Percentiles rank a stretch among this genome's conserved stretches.
phyloP scores from a whole-genome alignment of 805 yeast species.

The Candida piceae region DNA sequence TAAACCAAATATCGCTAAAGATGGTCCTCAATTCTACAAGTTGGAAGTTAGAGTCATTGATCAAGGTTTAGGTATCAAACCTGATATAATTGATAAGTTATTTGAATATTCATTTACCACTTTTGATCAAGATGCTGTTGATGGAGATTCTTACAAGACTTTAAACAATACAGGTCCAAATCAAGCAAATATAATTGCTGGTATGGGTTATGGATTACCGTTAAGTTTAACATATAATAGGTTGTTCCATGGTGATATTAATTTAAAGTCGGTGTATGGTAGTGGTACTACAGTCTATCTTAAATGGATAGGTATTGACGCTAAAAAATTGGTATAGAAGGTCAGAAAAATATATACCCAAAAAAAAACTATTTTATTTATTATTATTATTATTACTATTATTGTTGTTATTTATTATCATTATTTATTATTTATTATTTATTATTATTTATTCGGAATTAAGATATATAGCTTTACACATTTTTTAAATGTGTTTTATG shows the following conservation, averaged over 20 bases:
- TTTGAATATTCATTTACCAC: slow-evolving; percentile 88
- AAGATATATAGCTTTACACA: no score
- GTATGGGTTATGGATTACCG: slow-evolving; percentile 96
- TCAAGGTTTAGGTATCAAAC: slow-evolving; percentile 83
- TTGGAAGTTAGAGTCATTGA: slow-evolving; percentile 78
- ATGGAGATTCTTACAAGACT: slow-evolving; percentile 55
- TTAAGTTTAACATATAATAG: slow-evolving; percentile 71
- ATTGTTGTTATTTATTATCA: no score
- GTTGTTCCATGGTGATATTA: slow-evolving; percentile 65
- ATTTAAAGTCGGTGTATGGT: slow-evolving; percentile 66
- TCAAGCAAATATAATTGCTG: slow-evolving; percentile 62
- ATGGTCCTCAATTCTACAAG: slow-evolving; percentile 21
- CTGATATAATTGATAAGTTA: slow-evolving; percentile 57
- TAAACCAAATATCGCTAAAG: slow-evolving; percentile 20
- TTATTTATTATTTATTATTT: no score
- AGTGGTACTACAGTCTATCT: slow-evolving; percentile 78
- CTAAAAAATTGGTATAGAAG: slow-evolving; percentile 11
- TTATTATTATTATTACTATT: neutral
- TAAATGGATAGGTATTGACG: slow-evolving; percentile 35
- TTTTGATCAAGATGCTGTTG: slow-evolving; percentile 40
- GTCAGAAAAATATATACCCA: no score
- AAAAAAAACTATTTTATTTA: no score
- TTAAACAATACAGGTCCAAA: slow-evolving; percentile 58
- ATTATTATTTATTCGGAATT: no score
- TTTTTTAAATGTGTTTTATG: no score